Evolutionary conservation across 2,329 filamentous ascomycete genomes (phyloP).

Genomic region (Cladosporium cucumerinum): DNA sequence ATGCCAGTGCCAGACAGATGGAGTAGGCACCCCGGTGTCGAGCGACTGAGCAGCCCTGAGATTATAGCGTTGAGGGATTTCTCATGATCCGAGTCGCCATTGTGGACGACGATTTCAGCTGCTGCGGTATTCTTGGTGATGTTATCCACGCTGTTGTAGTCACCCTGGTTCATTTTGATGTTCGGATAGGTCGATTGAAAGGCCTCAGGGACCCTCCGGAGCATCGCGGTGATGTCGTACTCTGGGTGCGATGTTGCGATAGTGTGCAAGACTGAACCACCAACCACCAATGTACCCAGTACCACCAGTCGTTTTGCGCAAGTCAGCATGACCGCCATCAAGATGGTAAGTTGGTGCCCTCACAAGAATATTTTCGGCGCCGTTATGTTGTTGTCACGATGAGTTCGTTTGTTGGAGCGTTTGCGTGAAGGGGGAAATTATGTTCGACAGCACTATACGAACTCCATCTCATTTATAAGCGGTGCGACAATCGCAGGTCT

Average conservation of each 20-base stretch:
- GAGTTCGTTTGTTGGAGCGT: background rate
- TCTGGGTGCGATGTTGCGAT: constrained; percentile 46
- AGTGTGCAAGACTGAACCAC: constrained; percentile 50
- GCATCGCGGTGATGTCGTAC: constrained; percentile 44
- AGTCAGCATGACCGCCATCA: background rate
- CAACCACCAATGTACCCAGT: constrained; percentile 56
- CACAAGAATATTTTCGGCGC: constrained; percentile 9
- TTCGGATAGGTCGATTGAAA: constrained; percentile 26
- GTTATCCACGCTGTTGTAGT: constrained; percentile 40
- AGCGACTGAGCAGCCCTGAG: constrained; percentile 44
- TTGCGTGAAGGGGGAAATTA: background rate
- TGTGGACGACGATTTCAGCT: constrained; percentile 47
- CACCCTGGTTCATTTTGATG: constrained; percentile 42
- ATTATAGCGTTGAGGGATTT: constrained; percentile 47
- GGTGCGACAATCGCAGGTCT: background rate
- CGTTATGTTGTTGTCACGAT: background rate
- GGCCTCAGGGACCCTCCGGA: constrained; percentile 44
- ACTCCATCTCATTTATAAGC: background rate
- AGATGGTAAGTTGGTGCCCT: background rate
- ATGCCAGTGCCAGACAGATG: constrained; percentile 55
- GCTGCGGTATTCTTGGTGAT: constrained; percentile 45
- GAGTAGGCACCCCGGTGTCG: constrained; percentile 39
- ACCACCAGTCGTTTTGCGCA: constrained; percentile 43
- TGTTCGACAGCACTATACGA: background rate
- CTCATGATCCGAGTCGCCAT: constrained; percentile 42